Percentiles rank a stretch among this genome's conserved stretches.
These are phyloP conservation scores for Stachybotrys echinatus DNA, from an alignment of 2,329 filamentous ascomycete species.

Conservation along the genomic window DNA sequence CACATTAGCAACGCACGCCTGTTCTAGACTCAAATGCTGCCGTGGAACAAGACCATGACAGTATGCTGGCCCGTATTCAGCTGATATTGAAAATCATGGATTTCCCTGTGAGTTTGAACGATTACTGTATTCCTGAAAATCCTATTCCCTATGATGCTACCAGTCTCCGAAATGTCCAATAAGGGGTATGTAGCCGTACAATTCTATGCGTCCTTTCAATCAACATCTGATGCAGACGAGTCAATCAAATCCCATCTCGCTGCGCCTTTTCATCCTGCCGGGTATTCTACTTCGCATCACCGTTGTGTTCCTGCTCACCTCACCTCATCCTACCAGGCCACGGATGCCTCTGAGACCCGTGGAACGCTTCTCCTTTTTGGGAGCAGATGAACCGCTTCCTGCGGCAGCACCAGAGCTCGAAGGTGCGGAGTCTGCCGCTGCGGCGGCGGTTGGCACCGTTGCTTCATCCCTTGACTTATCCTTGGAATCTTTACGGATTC, in stretches of 20 bases:
- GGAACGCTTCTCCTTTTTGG: constrained; percentile 22
- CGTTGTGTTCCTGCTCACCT: not conserved
- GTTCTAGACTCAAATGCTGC: no score
- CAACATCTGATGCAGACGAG: not conserved
- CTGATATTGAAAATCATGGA: no score
- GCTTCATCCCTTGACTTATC: constrained; percentile 39
- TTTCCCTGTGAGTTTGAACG: no score
- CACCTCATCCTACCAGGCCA: not conserved
- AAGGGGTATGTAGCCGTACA: no score
- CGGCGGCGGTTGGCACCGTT: constrained; percentile 12
- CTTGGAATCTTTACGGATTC: constrained; percentile 41
- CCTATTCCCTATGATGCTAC: no score
- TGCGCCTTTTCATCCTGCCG: not conserved
- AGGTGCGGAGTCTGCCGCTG: constrained; percentile 3
- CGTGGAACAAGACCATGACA: no score
- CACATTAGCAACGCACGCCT: no score
- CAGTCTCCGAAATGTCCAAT: no score
- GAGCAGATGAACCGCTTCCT: constrained; percentile 17
- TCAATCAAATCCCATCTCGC: not conserved
- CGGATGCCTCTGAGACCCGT: constrained; percentile 1
- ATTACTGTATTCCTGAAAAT: no score
- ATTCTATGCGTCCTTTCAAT: no score
- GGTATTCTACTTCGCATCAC: not conserved
- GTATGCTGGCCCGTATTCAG: no score
- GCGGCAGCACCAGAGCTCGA: constrained; percentile 22